Evolutionary conservation across 2,329 filamentous ascomycete species (phyloP).

Genomic region (Colletotrichum cereale): DNA sequence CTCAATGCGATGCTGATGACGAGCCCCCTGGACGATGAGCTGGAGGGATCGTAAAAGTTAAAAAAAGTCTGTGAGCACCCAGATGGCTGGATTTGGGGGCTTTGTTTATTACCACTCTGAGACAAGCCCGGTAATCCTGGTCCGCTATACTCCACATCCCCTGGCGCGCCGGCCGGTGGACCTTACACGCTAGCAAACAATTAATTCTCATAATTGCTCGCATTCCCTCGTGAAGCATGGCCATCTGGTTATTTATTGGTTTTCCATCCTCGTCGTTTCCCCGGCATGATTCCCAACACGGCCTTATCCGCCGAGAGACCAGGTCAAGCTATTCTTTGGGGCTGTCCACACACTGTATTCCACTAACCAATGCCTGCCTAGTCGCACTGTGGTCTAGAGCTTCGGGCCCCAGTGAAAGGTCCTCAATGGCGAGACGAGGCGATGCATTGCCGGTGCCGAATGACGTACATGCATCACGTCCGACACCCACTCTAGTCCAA

Average conservation of each 20-base stretch:
- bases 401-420: neutral
- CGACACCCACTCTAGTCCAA: conserved; percentile 34
- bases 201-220: conserved; percentile 22
- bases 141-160: conserved; percentile 25
- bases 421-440: conserved; percentile 34
- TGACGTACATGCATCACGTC: conserved; percentile 34
- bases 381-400: conserved; percentile 30
- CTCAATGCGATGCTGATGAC: conserved; percentile 28
- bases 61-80: conserved; percentile 39
- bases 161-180: conserved; percentile 26
- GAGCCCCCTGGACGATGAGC: conserved; percentile 37
- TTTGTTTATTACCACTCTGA: conserved; percentile 40
- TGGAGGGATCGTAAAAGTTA: conserved; percentile 41
- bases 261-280: neutral
- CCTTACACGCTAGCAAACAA: conserved; percentile 25
- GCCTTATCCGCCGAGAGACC: conserved; percentile 17
- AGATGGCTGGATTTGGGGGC: conserved; percentile 41
- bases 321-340: neutral
- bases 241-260: neutral
- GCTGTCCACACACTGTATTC: conserved; percentile 8
- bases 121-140: conserved; percentile 34
- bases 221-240: conserved; percentile 28
- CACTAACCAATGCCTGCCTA: neutral
- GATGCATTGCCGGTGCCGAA: conserved; percentile 38
- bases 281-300: conserved; percentile 21